Base-by-base conservation (phyloP, 768 basidiomycete genomes). In the Russula foetens region DNA sequence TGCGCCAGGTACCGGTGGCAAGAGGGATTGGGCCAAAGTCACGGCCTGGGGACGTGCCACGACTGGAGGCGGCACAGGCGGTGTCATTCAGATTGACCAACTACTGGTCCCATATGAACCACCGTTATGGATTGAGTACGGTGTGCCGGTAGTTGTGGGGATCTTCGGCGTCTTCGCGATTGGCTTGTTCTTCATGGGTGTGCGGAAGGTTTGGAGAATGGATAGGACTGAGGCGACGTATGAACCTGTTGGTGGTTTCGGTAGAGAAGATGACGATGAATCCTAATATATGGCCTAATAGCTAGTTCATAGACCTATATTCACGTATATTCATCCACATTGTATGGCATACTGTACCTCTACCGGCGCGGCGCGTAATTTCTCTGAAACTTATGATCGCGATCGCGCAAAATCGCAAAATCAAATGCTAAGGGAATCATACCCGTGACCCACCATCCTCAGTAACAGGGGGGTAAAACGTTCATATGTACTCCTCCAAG, bases 211-310 rank as follows among this genome's bases (percentile, higher is more conserved):
- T 53, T 94, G 91, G 90, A 77, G 78, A 63, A 73, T 78, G 67
- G 90, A 91, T 70, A 82, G 82, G 57, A 87, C 84, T 33, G 88
- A 92, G 71, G 87, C 91, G 38, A 93, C 90, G 39, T 97, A 92
- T 71, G 93, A 96, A 70, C 92, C 94, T 24, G 73, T 88, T 39
- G 93, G 92, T 48, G 91, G 92, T 38, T 91, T 89, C 71, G 81
- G 78, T 38, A 75, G 75, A 50, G 81, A 83, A 45, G 83, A 81
- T 58, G 79, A 83, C 59, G 72, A 77, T 7, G 68, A 65, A 47
- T 71, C 68, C 57, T 53, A 38, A 51, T 59, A 51, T 43, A 64
- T n/a, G 48, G 71, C 68, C 59, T 53, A 35, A 52, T 60, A 48
- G 50, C 43, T 59, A 47, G 52, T 50, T 60, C 29, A 51, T 58